Conservation (phyloP, 768 basidiomycete species). For the Hypholoma fasciculare region DNA sequence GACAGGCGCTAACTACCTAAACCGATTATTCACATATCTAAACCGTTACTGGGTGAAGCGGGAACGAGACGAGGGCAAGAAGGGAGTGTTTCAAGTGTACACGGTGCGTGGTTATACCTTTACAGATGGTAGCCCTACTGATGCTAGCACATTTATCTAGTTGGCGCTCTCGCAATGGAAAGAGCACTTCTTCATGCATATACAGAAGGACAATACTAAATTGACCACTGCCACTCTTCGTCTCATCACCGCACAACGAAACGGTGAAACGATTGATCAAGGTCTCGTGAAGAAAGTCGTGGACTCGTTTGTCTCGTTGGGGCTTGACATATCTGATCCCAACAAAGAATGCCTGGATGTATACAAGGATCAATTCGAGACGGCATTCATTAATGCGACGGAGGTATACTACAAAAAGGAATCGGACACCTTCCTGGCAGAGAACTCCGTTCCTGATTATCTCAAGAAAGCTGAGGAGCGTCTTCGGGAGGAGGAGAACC, state of each 20-base stretch:
- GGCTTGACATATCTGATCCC: constrained; percentile 87
- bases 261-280: constrained; percentile 95
- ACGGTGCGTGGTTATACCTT: constrained; percentile 58
- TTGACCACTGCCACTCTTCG: constrained; percentile 85
- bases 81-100: constrained; percentile 93
- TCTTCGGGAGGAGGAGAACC: constrained; percentile 91
- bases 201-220: constrained; percentile 80
- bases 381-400: constrained; percentile 84
- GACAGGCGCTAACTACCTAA: constrained; percentile 94
- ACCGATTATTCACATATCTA: constrained; percentile 94
- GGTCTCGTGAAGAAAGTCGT: constrained; percentile 97
- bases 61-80: constrained; percentile 96
- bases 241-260: constrained; percentile 90
- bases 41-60: constrained; percentile 99
- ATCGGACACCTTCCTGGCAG: constrained; percentile 88
- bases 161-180: constrained; percentile 98
- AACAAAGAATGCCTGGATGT: constrained; percentile 95
- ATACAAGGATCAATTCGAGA: constrained; percentile 92
- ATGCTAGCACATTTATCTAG: constrained; percentile 36
- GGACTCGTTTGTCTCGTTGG: constrained; percentile 96
- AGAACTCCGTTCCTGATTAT: constrained; percentile 94
- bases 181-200: constrained; percentile 81
- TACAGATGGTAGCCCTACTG: background rate
- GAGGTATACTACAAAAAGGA: constrained; percentile 94
- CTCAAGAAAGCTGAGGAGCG: constrained; percentile 96